These are phyloP conservation scores for Verbascum thapsus DNA, from an alignment of 257 asterid genomes.

Conservation along the genomic window DNA sequence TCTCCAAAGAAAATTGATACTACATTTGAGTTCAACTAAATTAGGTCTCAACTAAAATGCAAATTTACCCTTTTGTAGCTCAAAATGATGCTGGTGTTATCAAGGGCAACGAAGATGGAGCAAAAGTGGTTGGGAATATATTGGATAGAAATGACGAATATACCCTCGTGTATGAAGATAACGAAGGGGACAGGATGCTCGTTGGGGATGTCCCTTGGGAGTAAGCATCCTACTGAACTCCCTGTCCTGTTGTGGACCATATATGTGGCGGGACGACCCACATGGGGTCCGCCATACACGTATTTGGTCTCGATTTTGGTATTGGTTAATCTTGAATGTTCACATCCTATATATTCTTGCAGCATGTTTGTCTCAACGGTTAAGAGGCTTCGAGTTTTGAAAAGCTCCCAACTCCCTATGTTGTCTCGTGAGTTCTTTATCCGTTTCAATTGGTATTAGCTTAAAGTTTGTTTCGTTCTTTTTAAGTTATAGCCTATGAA, in stretches of 20 bases:
- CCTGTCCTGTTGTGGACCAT: too few species aligned
- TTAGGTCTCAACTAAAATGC: too few species aligned
- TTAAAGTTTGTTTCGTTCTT: not conserved
- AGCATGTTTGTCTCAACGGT: conserved; percentile 88
- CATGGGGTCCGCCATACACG: too few species aligned
- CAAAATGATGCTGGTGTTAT: conserved; percentile 54
- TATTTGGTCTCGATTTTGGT: too few species aligned
- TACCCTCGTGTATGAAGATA: conserved; percentile 86
- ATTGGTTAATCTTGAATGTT: too few species aligned
- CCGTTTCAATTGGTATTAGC: not conserved
- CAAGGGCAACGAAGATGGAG: conserved; percentile 43
- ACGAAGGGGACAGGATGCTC: conserved; percentile 96
- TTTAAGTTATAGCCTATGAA: not conserved
- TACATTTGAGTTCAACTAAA: too few species aligned
- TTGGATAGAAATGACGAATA: conserved; percentile 79
- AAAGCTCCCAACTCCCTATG: conserved; percentile 68
- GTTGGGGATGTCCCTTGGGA: conserved; percentile 98
- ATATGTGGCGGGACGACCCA: too few species aligned
- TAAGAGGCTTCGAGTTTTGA: conserved; percentile 84
- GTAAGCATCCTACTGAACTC: conserved; percentile 54
- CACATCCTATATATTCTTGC: conserved; percentile 31
- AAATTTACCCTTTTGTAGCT: conserved; percentile 58
- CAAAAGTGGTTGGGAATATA: conserved; percentile 51
- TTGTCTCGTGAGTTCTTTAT: conserved; percentile 55
- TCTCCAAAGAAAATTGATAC: too few species aligned